Evolutionary conservation across 176 grass and related monocot genomes (phyloP).

Genomic region (Carex myosuroides): DNA sequence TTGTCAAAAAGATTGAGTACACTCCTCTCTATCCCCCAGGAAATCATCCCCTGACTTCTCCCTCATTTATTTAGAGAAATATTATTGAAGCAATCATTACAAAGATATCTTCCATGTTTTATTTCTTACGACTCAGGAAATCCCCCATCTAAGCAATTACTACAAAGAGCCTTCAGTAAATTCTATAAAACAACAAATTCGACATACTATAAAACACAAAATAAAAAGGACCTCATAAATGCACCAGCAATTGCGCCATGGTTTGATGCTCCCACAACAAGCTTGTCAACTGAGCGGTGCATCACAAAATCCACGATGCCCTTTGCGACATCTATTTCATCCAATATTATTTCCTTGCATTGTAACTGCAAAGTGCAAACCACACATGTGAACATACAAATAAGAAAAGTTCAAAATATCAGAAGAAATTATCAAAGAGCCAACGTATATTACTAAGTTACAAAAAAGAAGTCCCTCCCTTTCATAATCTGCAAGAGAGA

Average conservation of each 20-base stretch:
- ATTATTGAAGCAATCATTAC: background rate
- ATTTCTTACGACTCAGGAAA: background rate
- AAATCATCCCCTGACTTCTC: background rate
- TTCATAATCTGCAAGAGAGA: background rate
- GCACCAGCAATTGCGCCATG: slow-evolving; percentile 56
- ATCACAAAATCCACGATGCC: slow-evolving; percentile 56
- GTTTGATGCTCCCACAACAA: slow-evolving; percentile 56
- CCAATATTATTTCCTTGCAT: slow-evolving; percentile 67
- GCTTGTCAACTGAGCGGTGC: slow-evolving; percentile 35
- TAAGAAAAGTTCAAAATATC: background rate
- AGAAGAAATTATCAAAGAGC: background rate
- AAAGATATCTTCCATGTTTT: background rate
- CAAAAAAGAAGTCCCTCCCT: background rate
- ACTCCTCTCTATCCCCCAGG: background rate
- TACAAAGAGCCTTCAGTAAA: background rate
- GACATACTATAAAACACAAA: background rate
- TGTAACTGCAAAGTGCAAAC: slow-evolving; percentile 71
- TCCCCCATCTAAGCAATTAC: background rate
- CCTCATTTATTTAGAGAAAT: background rate
- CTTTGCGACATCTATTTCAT: slow-evolving; percentile 51
- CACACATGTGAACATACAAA: background rate
- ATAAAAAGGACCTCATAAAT: slow-evolving; percentile 41
- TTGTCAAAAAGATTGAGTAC: background rate
- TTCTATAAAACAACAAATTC: background rate
- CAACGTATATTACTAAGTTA: background rate